phyloP scores from a whole-genome alignment of 2,329 filamentous ascomycete species.

The Cordyceps javanica region DNA sequence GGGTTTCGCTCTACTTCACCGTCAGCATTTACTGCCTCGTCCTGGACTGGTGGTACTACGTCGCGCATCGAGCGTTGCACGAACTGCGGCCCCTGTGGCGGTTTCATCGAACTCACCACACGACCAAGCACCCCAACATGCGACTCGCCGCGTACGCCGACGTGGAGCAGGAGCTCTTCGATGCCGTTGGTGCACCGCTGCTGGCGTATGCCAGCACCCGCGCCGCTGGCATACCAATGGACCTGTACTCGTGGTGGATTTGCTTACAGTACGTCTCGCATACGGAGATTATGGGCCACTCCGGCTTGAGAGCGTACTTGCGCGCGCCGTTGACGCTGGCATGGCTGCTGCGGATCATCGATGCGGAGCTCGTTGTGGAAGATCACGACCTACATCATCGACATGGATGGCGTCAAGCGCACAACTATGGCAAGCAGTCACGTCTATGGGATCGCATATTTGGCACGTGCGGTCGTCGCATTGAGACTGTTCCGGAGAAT shows the following conservation, averaged over 20 bases:
- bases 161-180: slow-evolving; percentile 34
- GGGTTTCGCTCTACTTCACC: slow-evolving; percentile 29
- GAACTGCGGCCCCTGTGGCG: slow-evolving; percentile 31
- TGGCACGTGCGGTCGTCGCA: slow-evolving; percentile 26
- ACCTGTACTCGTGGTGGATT: slow-evolving; percentile 41
- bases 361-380: slow-evolving; percentile 31
- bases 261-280: slow-evolving; percentile 37
- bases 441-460: slow-evolving; percentile 27
- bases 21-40: slow-evolving; percentile 30
- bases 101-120: slow-evolving; percentile 36
- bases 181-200: slow-evolving; percentile 34
- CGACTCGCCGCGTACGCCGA: slow-evolving; percentile 36
- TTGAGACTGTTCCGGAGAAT: slow-evolving; percentile 29
- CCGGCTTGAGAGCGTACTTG: slow-evolving; percentile 29
- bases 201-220: slow-evolving; percentile 30
- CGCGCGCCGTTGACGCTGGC: slow-evolving; percentile 25
- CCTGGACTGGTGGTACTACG: slow-evolving; percentile 36
- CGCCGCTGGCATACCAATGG: slow-evolving; percentile 32
- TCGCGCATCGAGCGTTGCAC: slow-evolving; percentile 37
- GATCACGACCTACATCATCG: slow-evolving; percentile 28
- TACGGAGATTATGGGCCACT: slow-evolving; percentile 32
- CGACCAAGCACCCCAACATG: slow-evolving; percentile 36
- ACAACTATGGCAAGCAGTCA: slow-evolving; percentile 32
- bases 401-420: slow-evolving; percentile 20
- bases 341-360: slow-evolving; percentile 25